Conservation (phyloP, 2,329 filamentous ascomycete genomes). For the Aspergillus fumigatiaffinis region DNA sequence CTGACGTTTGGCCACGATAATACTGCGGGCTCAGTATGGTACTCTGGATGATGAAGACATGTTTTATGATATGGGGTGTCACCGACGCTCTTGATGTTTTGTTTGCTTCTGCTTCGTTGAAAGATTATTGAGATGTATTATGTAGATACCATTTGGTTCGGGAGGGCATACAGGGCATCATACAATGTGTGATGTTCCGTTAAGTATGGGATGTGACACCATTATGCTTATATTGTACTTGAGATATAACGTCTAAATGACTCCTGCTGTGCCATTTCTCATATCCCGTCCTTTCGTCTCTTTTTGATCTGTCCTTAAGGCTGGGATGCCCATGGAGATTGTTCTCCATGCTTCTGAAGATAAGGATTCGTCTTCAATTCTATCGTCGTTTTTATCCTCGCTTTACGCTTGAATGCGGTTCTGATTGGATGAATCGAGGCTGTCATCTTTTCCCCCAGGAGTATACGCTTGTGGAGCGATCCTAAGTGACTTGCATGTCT, state of each 20-base stretch:
- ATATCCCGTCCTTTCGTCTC: too few relatives aligned
- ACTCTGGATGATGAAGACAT: conserved; percentile 17
- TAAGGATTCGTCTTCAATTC: too few relatives aligned
- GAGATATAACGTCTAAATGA: background rate
- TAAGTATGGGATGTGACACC: background rate
- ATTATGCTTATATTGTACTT: background rate
- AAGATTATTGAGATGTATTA: background rate
- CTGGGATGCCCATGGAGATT: too few relatives aligned
- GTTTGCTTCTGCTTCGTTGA: background rate
- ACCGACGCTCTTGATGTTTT: conserved; percentile 4
- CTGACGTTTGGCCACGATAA: conserved; percentile 20
- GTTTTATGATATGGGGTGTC: conserved; percentile 8
- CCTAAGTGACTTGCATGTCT: too few relatives aligned
- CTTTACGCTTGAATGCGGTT: too few relatives aligned
- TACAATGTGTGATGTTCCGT: background rate
- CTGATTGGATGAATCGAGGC: too few relatives aligned
- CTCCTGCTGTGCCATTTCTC: too few relatives aligned
- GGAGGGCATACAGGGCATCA: background rate
- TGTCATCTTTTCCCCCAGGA: too few relatives aligned
- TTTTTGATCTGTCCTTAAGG: too few relatives aligned
- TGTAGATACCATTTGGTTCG: conserved; percentile 8
- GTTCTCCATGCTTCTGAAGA: too few relatives aligned
- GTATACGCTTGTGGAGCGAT: too few relatives aligned
- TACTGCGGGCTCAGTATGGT: conserved; percentile 32
- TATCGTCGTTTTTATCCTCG: too few relatives aligned